Evolutionary conservation across 495 filamentous ascomycete species (phyloP).

Genomic region (Penicillium crystallinum): DNA sequence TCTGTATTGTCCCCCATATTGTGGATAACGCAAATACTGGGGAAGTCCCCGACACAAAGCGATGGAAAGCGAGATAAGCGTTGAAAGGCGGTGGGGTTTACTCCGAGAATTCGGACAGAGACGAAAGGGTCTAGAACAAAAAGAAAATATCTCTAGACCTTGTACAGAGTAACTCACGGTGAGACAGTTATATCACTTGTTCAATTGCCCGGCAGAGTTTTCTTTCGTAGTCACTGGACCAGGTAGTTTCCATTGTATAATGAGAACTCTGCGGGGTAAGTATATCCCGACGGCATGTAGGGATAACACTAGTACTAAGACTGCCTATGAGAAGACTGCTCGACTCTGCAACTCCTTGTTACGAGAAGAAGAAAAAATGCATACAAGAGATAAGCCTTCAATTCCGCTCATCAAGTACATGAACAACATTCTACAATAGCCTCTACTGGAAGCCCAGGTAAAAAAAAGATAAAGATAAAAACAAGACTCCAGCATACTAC

Average conservation of each 20-base stretch:
- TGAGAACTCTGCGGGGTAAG: conserved; percentile 8
- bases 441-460: neutral
- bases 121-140: neutral
- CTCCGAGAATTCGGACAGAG: conserved; percentile 6
- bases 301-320: neutral
- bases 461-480: neutral
- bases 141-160: neutral
- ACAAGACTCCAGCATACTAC: neutral
- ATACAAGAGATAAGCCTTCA: neutral
- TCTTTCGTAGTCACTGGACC: neutral
- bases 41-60: conserved; percentile 24
- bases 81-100: conserved; percentile 34
- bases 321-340: too few species aligned
- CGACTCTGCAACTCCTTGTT: too few species aligned
- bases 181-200: neutral
- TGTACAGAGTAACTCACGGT: too few species aligned
- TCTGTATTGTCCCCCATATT: conserved; percentile 27
- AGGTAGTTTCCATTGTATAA: conserved; percentile 5
- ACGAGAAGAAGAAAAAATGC: neutral
- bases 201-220: neutral
- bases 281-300: neutral
- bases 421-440: neutral
- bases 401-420: neutral
- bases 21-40: conserved; percentile 23
- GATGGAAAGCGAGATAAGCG: conserved; percentile 47